These are phyloP conservation scores for Akanthomyces muscarius DNA, from an alignment of 2,329 filamentous ascomycete species.

Conservation along the genomic window DNA sequence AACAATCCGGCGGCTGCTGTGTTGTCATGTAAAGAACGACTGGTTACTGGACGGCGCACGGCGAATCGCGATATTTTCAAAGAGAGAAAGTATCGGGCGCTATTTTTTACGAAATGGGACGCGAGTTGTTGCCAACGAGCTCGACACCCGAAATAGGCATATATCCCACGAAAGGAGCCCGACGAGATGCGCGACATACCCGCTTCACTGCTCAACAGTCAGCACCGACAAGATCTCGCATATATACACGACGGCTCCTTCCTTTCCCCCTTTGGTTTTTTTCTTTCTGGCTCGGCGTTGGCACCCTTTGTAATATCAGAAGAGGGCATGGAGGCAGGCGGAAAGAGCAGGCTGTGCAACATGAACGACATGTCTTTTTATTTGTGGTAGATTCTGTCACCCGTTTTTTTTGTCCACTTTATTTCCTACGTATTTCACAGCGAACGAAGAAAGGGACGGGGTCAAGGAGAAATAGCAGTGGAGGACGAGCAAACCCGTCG, in stretches of 20 bases:
- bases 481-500: slow-evolving; percentile 21
- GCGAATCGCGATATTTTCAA: background rate
- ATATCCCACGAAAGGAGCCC: slow-evolving; percentile 1
- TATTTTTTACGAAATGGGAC: background rate
- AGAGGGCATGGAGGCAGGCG: slow-evolving; percentile 10
- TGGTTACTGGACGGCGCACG: background rate
- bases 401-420: slow-evolving; percentile 15
- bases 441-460: background rate
- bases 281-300: slow-evolving; percentile 15
- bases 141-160: background rate
- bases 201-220: slow-evolving; percentile 21
- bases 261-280: slow-evolving; percentile 11
- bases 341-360: slow-evolving; percentile 1
- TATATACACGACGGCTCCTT: slow-evolving; percentile 11
- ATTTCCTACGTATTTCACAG: slow-evolving; percentile 5
- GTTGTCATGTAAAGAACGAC: slow-evolving; percentile 70
- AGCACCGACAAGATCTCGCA: slow-evolving; percentile 1
- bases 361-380: slow-evolving; percentile 12
- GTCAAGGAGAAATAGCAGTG: slow-evolving; percentile 21
- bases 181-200: slow-evolving; percentile 21
- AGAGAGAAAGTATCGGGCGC: background rate
- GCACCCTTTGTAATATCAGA: slow-evolving; percentile 19
- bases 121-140: background rate
- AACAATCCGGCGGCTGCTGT: slow-evolving; percentile 90
- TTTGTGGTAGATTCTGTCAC: slow-evolving; percentile 4